Conservation (phyloP, 768 basidiomycete genomes). For the Boletus reticulatus region DNA sequence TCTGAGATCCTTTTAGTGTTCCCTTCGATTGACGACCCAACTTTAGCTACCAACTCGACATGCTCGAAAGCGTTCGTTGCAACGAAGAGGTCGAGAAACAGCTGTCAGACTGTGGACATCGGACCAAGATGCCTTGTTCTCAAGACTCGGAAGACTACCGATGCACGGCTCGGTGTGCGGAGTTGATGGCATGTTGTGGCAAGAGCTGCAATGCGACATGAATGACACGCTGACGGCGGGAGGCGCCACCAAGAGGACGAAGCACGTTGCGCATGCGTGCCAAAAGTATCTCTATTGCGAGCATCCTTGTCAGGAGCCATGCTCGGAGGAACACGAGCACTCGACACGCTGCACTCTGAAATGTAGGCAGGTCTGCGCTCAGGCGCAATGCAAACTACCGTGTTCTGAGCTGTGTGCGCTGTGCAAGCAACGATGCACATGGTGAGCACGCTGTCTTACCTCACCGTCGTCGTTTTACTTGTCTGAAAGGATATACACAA, state of each 20-base stretch:
- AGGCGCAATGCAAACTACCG: conserved; percentile 44
- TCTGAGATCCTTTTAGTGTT: neutral
- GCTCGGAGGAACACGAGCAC: conserved; percentile 51
- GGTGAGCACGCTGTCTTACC: conserved; percentile 31
- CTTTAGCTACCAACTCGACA: conserved; percentile 45
- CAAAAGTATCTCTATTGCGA: conserved; percentile 52
- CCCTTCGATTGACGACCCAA: neutral
- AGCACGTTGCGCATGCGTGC: conserved; percentile 50
- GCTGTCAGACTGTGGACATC: conserved; percentile 56
- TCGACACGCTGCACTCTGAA: conserved; percentile 41
- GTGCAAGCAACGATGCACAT: conserved; percentile 60
- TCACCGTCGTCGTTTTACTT: neutral
- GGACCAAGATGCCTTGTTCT: conserved; percentile 45
- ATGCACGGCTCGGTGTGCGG: conserved; percentile 45
- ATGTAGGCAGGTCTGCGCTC: conserved; percentile 56
- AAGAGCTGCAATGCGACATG: conserved; percentile 50
- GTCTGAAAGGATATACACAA: neutral
- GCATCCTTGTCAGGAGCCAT: conserved; percentile 49
- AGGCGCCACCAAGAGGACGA: conserved; percentile 22
- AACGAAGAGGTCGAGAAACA: conserved; percentile 39
- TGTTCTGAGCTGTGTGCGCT: conserved; percentile 60
- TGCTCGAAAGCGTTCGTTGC: conserved; percentile 45
- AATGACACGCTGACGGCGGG: neutral
- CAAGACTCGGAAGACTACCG: conserved; percentile 36
- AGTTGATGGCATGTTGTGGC: conserved; percentile 51